Base-by-base conservation (phyloP, 2,329 filamentous ascomycete genomes). In the Colletotrichum sp. region DNA sequence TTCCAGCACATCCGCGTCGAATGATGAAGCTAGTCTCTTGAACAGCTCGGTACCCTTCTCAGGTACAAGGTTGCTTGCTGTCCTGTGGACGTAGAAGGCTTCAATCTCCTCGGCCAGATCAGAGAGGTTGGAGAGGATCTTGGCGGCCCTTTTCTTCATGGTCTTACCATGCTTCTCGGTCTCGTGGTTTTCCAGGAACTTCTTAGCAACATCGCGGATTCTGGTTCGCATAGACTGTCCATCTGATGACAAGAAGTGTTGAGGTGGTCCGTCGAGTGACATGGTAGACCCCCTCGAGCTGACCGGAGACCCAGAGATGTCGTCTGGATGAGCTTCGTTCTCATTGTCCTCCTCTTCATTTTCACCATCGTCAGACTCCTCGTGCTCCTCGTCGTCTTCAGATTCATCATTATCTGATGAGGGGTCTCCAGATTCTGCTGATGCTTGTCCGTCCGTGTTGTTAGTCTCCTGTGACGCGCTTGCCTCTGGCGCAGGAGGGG, bases 1-100 rank as follows among this genome's bases (percentile, higher is more conserved):
- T 81, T 98, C 94, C 70, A 98, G 85, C 2, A 97, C 94, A 84
- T 98, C 95, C 0, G 94, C 93, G 80, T 97, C 94, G 80, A 99
- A 99, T 81, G 97, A 96, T 5, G 91, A 90, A 1, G 96, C 95
- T 74, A 99, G 87, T 66, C 90, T 91, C 36, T 89, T 87, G 84
- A 98, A 98, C 1, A 98, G 87, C 4, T 89, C 86, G 36, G 89
- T 87, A 13, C 94, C 95, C 55, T 90, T 85, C 25, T 87, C 84
- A 2, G 86, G 82, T 6, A 85, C 82, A 13, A 88, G 80, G 58
- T 86, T 88, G 8, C 85, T 85, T 2, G 89, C 83, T 2, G 87
- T 88, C 58, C 88, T 88, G 52, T 87, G 86, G 15, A 93, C 86
- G 82, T 96, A 98, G 81, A 93, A 95, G 1, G 85, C 82, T 77